Base-by-base conservation (phyloP, 768 basidiomycete genomes). In the Phlegmacium glaucopus region DNA sequence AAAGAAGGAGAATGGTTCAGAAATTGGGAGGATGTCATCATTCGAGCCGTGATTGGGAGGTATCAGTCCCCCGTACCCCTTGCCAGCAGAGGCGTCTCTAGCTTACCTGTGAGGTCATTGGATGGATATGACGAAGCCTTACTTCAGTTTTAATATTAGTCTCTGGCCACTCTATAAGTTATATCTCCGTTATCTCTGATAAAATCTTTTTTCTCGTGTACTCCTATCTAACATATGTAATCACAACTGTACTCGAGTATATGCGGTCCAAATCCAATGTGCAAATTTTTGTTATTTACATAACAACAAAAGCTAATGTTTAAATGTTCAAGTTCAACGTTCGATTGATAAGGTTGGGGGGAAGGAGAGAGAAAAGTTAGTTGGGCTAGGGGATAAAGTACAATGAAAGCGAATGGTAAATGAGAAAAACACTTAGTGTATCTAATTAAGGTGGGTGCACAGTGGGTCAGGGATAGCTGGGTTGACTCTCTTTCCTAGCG, bases 1-100 rank as follows among this genome's bases (percentile, higher is more conserved):
- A 73, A 73, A 50, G 91, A 92, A 64, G 85, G 82, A 7, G 78
- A 85, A 51, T 94, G 90, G 90, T 86, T 90, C 61, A 76, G 74
- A 61, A 71, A 70, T 44, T 92, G 90, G 88, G 86, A 91, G 57
- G 72, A 70, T 18, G 72, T 80, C 1, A 88, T 94, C 45, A 70
- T 69, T 36, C 72, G 78, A 17, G 80, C 80, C 0, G 87, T 90
- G 2, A 51, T 68, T 4, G 64, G 61, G 44, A 67, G 71, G 15
- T 68, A 76, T 53, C 72, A 70, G 42, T 75, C 76, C 4, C 61
- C 66, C 7, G 64, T 61, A 12, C 68, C 65, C 1, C 58, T 68
- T 13, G 42, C 51, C 18, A 35, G 39, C n/a, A 44, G 44, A n/a
- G 50, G 37, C 10, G 42, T 29, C 36, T 44, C 46, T 10, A 42